Evolutionary conservation across 208 protist species (phyloP).

Genomic region (Trypanosoma melophagium): DNA sequence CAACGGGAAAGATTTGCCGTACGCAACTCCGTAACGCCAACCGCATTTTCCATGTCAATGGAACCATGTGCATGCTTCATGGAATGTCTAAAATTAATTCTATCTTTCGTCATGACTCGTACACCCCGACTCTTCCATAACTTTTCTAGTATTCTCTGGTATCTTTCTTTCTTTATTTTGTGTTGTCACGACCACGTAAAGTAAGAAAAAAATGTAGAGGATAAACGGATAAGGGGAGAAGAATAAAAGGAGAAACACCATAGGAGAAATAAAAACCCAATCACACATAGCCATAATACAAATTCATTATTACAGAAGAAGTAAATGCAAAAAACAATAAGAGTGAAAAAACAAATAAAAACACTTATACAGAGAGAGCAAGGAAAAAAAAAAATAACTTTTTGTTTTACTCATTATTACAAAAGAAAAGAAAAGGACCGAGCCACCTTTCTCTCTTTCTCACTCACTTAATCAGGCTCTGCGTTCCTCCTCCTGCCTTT

Average conservation of each 20-base stretch:
- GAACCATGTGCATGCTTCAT: slow-evolving; percentile 51
- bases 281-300: neutral
- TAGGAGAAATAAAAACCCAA: no score
- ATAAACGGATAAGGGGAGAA: neutral
- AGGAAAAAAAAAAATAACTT: slow-evolving; percentile 3
- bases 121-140: neutral
- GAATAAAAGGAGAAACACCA: neutral
- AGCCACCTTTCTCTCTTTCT: neutral
- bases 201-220: neutral
- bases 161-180: neutral
- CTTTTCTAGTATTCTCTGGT: neutral
- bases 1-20: slow-evolving; percentile 5
- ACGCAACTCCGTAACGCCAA: slow-evolving; percentile 61
- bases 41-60: slow-evolving; percentile 45
- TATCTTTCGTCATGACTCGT: slow-evolving; percentile 68
- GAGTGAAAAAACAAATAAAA: slow-evolving; percentile 4
- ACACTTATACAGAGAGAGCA: neutral
- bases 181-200: no score
- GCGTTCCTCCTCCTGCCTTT: neutral
- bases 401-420: neutral
- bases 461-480: no score
- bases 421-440: neutral
- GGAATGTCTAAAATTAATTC: slow-evolving; percentile 48
- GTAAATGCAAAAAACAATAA: neutral
- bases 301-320: neutral